phyloP scores from a whole-genome alignment of 2,329 filamentous ascomycete genomes.

The Clonostachys rhizophaga region DNA sequence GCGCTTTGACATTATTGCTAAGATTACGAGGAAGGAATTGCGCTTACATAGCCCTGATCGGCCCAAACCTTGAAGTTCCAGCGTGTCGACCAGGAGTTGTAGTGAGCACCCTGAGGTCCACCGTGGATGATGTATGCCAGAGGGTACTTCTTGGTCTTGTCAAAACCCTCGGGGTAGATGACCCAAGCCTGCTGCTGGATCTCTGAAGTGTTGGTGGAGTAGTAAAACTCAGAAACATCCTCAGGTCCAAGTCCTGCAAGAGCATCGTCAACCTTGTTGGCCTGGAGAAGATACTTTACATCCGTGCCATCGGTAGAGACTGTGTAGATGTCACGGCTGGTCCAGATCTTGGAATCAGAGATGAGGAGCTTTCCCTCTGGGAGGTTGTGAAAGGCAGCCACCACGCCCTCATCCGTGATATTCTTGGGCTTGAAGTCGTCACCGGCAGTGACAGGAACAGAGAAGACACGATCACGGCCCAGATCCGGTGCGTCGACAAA shows the following conservation, averaged over 20 bases:
- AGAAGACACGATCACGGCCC: slow-evolving; percentile 2
- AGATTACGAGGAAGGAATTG: not conserved
- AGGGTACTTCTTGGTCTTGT: slow-evolving; percentile 62
- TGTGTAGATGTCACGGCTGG: slow-evolving; percentile 2
- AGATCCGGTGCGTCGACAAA: not conserved
- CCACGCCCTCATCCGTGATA: slow-evolving; percentile 2
- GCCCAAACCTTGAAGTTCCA: slow-evolving; percentile 78
- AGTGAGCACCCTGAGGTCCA: slow-evolving; percentile 68
- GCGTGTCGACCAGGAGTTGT: slow-evolving; percentile 63
- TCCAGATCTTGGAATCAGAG: slow-evolving; percentile 2
- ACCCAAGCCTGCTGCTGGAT: slow-evolving; percentile 2
- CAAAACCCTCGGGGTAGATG: slow-evolving; percentile 35
- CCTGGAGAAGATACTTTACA: slow-evolving; percentile 1
- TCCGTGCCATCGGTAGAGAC: not conserved
- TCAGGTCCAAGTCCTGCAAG: slow-evolving; percentile 1
- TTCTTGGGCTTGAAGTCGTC: slow-evolving; percentile 2
- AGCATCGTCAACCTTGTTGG: slow-evolving; percentile 1
- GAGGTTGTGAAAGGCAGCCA: not conserved
- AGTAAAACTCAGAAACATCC: slow-evolving; percentile 6
- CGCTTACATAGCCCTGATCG: slow-evolving; percentile 65
- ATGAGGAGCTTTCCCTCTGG: slow-evolving; percentile 1
- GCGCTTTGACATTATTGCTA: not conserved
- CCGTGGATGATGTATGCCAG: slow-evolving; percentile 71
- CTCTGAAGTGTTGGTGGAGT: slow-evolving; percentile 3
- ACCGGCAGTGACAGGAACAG: not conserved